A percentile compares a stretch with the other conserved stretches of the same genome.
Conservation (phyloP, 768 basidiomycete genomes). For the Rhizopogon sp. region DNA sequence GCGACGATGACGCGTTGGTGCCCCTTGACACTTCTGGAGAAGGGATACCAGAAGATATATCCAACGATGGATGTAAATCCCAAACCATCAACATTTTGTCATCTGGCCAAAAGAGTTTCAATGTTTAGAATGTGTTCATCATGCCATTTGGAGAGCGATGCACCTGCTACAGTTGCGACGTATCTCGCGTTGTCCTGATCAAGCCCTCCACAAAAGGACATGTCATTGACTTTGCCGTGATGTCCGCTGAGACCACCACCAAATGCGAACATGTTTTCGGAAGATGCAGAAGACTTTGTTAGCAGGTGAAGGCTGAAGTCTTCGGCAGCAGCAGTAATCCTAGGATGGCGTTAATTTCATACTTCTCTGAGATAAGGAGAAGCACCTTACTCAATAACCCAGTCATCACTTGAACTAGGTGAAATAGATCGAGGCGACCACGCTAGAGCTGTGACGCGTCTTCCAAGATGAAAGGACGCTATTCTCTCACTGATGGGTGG, state of each 20-base stretch:
- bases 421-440: constrained; percentile 73
- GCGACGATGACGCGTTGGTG: constrained; percentile 23
- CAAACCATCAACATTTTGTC: constrained; percentile 85
- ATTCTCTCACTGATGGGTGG: constrained; percentile 42
- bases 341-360: constrained; percentile 23
- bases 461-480: constrained; percentile 72
- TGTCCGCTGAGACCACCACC: constrained; percentile 81
- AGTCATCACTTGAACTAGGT: constrained; percentile 56
- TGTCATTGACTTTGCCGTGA: constrained; percentile 71
- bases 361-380: background rate
- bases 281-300: constrained; percentile 43
- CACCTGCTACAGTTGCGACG: constrained; percentile 78
- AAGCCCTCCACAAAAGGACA: constrained; percentile 75
- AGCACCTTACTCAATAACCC: constrained; percentile 65
- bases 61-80: constrained; percentile 64
- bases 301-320: constrained; percentile 72
- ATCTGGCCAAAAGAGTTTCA: constrained; percentile 35
- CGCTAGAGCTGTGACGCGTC: constrained; percentile 66
- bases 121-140: background rate
- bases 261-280: constrained; percentile 60
- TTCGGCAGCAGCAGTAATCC: constrained; percentile 61
- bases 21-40: constrained; percentile 27
- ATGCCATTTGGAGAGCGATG: constrained; percentile 2
- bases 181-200: constrained; percentile 65
- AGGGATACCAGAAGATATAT: constrained; percentile 35